phyloP scores from a whole-genome alignment of 2,329 filamentous ascomycete genomes.

The Aspergillus sp. region DNA sequence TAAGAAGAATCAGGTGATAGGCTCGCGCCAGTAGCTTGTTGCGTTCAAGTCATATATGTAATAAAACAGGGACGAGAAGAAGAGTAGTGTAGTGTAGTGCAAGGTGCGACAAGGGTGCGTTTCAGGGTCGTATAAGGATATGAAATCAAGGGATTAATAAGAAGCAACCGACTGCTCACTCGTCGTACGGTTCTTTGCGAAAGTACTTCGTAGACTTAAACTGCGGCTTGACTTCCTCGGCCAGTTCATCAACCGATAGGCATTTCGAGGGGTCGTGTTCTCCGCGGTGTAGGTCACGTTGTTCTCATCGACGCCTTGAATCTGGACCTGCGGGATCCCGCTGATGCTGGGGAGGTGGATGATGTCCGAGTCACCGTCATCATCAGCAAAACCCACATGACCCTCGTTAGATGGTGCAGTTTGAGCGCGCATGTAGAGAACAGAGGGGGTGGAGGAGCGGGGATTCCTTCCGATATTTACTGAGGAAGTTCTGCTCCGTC shows the following conservation, averaged over 20 bases:
- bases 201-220: conserved; percentile 13
- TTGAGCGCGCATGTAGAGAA: conserved; percentile 37
- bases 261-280: conserved; percentile 24
- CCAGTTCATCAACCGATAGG: conserved; percentile 34
- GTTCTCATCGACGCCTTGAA: conserved; percentile 35
- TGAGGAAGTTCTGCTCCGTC: conserved; percentile 9
- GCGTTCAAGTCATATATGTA: neutral
- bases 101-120: neutral
- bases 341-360: conserved; percentile 33
- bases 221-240: conserved; percentile 21
- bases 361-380: conserved; percentile 36
- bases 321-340: conserved; percentile 24
- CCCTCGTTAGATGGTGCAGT: conserved; percentile 23
- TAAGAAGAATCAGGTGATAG: neutral
- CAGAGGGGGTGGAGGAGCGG: conserved; percentile 20
- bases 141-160: conserved; percentile 16
- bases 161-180: conserved; percentile 26
- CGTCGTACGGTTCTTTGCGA: conserved; percentile 2
- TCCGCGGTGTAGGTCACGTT: conserved; percentile 34
- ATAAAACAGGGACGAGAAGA: neutral
- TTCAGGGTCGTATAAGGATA: neutral
- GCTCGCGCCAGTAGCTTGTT: neutral
- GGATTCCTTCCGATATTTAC: conserved; percentile 11
- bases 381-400: conserved; percentile 20
- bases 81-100: neutral